A percentile compares a stretch with the other conserved stretches of the same genome.
Conservation (phyloP, 768 basidiomycete genomes). For the Pseudohyphozyma bogoriensis region DNA sequence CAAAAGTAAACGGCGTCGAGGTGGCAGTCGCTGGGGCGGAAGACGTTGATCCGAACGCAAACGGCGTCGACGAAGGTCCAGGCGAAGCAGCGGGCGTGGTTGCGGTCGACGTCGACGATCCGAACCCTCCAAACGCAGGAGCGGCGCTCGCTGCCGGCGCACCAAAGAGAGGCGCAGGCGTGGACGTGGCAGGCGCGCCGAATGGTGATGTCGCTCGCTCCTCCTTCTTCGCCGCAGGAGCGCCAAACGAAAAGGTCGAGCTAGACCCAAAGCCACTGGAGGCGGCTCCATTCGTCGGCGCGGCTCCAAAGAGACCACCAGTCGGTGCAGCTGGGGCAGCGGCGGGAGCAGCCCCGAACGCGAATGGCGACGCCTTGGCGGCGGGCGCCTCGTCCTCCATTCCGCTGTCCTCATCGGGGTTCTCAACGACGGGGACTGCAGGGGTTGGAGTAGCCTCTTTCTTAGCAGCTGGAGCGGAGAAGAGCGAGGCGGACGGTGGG, state of each 20-base stretch:
- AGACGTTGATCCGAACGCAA: neutral
- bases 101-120: neutral
- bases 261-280: neutral
- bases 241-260: neutral
- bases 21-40: neutral
- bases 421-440: constrained; percentile 1
- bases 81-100: neutral
- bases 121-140: neutral
- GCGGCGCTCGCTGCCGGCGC: neutral
- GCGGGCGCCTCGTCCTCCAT: constrained; percentile 25
- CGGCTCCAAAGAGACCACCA: no score
- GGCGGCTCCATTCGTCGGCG: neutral
- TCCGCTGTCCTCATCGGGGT: constrained; percentile 23
- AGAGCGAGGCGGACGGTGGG: neutral
- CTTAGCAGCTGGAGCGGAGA: neutral
- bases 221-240: neutral
- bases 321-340: no score
- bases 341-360: neutral
- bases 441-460: neutral
- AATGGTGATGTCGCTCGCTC: neutral
- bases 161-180: neutral
- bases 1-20: neutral
- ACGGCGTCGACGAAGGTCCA: neutral
- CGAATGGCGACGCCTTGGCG: neutral
- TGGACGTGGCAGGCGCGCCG: neutral